These are phyloP conservation scores for Arctium minus DNA, from an alignment of 129 eudicot genomes.

Conservation along the genomic window DNA sequence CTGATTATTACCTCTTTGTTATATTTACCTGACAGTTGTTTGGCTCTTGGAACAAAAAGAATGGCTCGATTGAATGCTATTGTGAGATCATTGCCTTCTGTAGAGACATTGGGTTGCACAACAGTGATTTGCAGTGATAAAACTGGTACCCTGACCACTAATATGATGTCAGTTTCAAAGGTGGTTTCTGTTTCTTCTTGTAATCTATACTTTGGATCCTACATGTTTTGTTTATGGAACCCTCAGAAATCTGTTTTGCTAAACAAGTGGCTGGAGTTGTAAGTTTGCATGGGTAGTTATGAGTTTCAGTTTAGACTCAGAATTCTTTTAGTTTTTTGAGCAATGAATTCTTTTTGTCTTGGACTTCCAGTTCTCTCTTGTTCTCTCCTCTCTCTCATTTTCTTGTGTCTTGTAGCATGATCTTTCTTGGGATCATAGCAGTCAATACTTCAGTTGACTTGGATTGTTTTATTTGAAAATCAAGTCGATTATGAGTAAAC, in stretches of 20 bases:
- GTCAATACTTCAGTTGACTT: neutral
- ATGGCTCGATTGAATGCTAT: constrained; percentile 99
- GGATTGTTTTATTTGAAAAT: neutral
- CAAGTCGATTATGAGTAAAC: neutral
- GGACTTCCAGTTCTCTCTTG: neutral
- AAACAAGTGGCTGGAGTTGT: neutral
- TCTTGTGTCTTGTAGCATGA: neutral
- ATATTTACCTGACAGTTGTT: constrained; percentile 49
- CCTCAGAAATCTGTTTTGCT: neutral
- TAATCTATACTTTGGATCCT: neutral
- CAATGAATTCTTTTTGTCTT: neutral
- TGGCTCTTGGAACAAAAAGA: constrained; percentile 98
- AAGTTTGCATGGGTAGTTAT: neutral
- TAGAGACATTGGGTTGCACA: constrained; percentile 97
- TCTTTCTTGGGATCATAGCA: neutral
- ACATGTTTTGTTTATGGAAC: neutral
- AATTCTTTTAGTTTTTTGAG: neutral
- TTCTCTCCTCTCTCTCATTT: neutral
- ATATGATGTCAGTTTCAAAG: constrained; percentile 99
- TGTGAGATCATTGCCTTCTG: constrained; percentile 98
- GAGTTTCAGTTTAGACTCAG: neutral
- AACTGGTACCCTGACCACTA: constrained; percentile 98
- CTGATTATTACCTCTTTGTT: neutral
- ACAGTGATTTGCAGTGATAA: constrained; percentile 99
- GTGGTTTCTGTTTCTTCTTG: constrained; percentile 28